Base-by-base conservation (phyloP, 768 basidiomycete genomes). In the Amyloporia xantha region DNA sequence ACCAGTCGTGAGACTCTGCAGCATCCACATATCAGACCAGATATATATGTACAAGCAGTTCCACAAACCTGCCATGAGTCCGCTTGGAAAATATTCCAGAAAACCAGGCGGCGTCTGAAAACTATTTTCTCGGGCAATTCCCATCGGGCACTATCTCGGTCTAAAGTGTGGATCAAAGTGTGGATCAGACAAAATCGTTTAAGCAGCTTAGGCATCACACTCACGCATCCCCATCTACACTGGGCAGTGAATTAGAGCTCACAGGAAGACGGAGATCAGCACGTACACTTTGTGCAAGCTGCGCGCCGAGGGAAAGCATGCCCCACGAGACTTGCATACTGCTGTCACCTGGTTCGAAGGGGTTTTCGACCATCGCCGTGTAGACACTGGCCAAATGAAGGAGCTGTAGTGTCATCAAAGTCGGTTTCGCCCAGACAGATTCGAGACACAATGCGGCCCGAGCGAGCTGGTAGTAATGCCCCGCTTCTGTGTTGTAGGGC, bases 41-140 rank as follows among this genome's bases (percentile, higher is more conserved):
- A 20, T 46, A 11, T 24, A 17, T 17, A 7, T 7, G 15, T 33
- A 33, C 15, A 33, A 7, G 30, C 9, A 33, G 30, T 13, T 43
- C 42, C 13, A 64, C 73, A 28, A 53, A 84, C 84, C 67, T 77
- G 71, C 81, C 82, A 88, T 3, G 75, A 69, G 55, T 89, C 86
- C 0, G 81, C 79, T 17, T 82, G 71, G 54, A 86, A 88, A 9
- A 87, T 69, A 59, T 88, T 84, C 86, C 86, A 90, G 66, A 90
- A 88, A 9, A 86, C 66, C 26, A 81, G 68, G 2, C 85, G 75
- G 7, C 86, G 74, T 24, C 84, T 68, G 52, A 84, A 74, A 0
- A 87, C 79, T 55, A 80, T 75, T 59, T 78, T 78, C 1, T 75
- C 66, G 4, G 77, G 69, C n/a, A 88, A 64, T 7, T 60, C 75